phyloP scores from a whole-genome alignment of 2,329 filamentous ascomycete genomes.

The Westerdykella ornata region DNA sequence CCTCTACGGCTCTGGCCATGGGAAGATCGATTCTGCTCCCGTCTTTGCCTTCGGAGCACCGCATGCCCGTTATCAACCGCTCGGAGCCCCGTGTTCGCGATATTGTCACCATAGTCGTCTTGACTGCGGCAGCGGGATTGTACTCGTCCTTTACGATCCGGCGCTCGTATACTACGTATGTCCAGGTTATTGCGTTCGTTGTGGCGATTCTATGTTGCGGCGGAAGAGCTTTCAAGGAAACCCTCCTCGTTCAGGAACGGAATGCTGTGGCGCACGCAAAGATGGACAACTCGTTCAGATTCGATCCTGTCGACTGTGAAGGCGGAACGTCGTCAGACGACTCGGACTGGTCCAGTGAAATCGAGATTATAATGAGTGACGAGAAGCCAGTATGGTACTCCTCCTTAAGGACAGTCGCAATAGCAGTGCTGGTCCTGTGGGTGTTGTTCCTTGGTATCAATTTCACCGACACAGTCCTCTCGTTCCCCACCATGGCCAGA shows the following conservation, averaged over 20 bases:
- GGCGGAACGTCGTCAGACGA: background rate
- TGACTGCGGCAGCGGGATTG: conserved; percentile 6
- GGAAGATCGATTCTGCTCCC: conserved; percentile 10
- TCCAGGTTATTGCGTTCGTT: conserved; percentile 6
- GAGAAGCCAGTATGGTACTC: too few species aligned
- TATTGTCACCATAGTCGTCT: conserved; percentile 1
- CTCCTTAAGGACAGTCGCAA: background rate
- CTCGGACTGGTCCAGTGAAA: too few species aligned
- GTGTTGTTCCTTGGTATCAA: conserved; percentile 4
- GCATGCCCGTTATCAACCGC: background rate
- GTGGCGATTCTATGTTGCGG: conserved; percentile 4
- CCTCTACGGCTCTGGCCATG: conserved; percentile 4
- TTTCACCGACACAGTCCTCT: conserved; percentile 1
- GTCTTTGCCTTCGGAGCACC: conserved; percentile 1
- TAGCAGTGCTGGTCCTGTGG: background rate
- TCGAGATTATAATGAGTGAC: too few species aligned
- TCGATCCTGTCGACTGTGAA: background rate
- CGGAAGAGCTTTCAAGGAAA: background rate
- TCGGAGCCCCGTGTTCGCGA: background rate
- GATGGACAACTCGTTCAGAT: background rate
- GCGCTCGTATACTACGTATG: conserved; percentile 7
- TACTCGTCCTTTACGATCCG: conserved; percentile 5
- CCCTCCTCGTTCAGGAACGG: too few species aligned
- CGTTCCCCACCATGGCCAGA: background rate
- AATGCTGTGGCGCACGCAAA: background rate